Evolutionary conservation across 768 basidiomycete genomes (phyloP), one percentile per base, ranked within the genome.

Genomic region (Candolleomyces eurysporus): DNA sequence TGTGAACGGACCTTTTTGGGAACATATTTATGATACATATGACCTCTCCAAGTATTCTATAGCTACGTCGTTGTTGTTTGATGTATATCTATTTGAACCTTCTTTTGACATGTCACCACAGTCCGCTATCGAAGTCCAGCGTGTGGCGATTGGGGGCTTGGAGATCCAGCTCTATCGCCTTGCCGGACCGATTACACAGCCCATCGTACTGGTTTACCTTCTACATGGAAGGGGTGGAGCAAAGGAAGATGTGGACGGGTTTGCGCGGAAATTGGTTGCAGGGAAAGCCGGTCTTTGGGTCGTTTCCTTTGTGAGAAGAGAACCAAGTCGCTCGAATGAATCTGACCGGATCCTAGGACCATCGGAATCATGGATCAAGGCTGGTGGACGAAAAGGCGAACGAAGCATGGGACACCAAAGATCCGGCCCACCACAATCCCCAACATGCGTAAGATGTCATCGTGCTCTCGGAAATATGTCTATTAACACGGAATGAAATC

Each of bases 361-460:
- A 79, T 53, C 72, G 80, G 19, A 82, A 83, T 53, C 80, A 83
- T 62, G 80, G 81, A 22, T 64, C 65, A 51, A 69, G 81, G 26
- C 60, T 78, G 7, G 61, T 75, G 14, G 68, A 75, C 36, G 50
- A 65, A 8, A 70, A 65, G 17, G 71, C 70, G 8, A 82, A 82
- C 54, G 66, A 73, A 19, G 73, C 66, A 17, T 82, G 79, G 76
- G 67, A 56, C 14, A 21, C 14, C n/a, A 69, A 72, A 52, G 65
- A 70, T 30, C 62, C 62, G 36, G 61, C 64, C 42, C 64, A 64
- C 13, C 65, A 75, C 26, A 79, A 80, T 61, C 67, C 73, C 19
- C 69, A 68, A 52, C 80, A 83, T 71, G 79, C 75, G 79, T 78
- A 63, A 70, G 79, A 73, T 36, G 19, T 21, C 32, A 45, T 21